phyloP scores from a whole-genome alignment of 441 rosid species.

The Flueggea neowawraea region DNA sequence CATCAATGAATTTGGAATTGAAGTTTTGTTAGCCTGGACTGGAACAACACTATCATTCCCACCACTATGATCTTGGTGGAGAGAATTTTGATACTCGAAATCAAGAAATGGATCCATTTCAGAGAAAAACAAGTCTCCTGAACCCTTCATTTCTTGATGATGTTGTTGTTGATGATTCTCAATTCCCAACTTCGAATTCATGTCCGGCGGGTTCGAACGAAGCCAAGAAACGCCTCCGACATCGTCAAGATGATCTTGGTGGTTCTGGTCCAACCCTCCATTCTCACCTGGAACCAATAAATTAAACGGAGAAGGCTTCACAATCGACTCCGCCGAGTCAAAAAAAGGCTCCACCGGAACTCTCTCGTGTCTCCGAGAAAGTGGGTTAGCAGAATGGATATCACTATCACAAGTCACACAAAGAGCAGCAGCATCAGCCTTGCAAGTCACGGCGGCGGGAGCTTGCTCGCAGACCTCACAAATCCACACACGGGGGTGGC shows the following conservation, averaged over 20 bases:
- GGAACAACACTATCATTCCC: slow-evolving; percentile 68
- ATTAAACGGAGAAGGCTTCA: too few species aligned
- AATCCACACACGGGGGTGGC: slow-evolving; percentile 82
- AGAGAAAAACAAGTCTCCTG: slow-evolving; percentile 38
- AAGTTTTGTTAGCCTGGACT: slow-evolving; percentile 55
- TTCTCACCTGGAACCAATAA: slow-evolving; percentile 31
- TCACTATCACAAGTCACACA: slow-evolving; percentile 87
- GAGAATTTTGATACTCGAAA: slow-evolving; percentile 41
- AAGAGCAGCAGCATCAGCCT: slow-evolving; percentile 90
- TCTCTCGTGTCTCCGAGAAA: slow-evolving; percentile 85
- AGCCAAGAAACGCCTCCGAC: slow-evolving; percentile 78
- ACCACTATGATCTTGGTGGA: slow-evolving; percentile 20
- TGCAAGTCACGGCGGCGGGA: slow-evolving; percentile 86
- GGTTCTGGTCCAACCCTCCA: too few species aligned
- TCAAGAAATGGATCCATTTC: slow-evolving; percentile 55
- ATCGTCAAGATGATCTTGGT: slow-evolving; percentile 48
- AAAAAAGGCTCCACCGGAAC: slow-evolving; percentile 70
- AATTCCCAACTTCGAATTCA: slow-evolving; percentile 26
- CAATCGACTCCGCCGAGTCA: slow-evolving; percentile 41
- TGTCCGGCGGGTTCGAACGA: slow-evolving; percentile 37
- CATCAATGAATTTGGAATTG: slow-evolving; percentile 28
- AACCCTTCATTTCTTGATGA: slow-evolving; percentile 31
- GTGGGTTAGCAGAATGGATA: slow-evolving; percentile 89
- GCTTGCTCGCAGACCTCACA: slow-evolving; percentile 98
- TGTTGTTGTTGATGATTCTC: slow-evolving; percentile 19